Evolutionary conservation across 768 basidiomycete species (phyloP).

Genomic region (Trametes maxima): DNA sequence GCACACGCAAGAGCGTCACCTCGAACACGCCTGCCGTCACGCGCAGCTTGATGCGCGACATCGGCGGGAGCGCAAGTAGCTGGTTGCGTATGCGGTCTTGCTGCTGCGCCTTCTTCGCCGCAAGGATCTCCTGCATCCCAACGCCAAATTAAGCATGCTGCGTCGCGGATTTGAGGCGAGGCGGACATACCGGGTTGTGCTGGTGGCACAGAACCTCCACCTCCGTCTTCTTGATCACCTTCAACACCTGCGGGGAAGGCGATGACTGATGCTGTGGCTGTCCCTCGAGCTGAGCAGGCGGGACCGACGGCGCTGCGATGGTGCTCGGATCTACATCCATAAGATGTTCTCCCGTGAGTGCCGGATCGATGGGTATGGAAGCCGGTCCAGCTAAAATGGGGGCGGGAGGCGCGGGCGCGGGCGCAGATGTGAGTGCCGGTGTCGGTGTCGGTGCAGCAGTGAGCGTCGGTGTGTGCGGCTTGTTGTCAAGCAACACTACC

Average conservation of each 20-base stretch:
- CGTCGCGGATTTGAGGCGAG: neutral
- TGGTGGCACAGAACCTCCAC: constrained; percentile 80
- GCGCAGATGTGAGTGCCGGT: neutral
- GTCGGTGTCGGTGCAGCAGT: neutral
- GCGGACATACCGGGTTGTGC: constrained; percentile 82
- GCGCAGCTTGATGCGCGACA: constrained; percentile 82
- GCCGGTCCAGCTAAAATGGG: neutral
- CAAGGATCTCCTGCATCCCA: constrained; percentile 61
- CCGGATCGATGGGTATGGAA: constrained; percentile 1
- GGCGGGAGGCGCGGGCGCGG: neutral
- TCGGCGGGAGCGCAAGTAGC: constrained; percentile 66
- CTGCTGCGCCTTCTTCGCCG: constrained; percentile 73
- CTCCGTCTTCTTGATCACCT: constrained; percentile 71
- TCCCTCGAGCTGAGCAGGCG: neutral
- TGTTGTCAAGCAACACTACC: constrained; percentile 62
- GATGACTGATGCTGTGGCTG: neutral
- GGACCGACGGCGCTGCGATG: neutral
- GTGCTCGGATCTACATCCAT: constrained; percentile 38
- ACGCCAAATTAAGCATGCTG: neutral
- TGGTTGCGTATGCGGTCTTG: constrained; percentile 73
- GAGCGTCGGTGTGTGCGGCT: constrained; percentile 17
- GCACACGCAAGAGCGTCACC: constrained; percentile 72
- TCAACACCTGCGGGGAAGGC: constrained; percentile 44
- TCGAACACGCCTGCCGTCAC: constrained; percentile 86
- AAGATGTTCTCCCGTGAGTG: constrained; percentile 19